Evolutionary conservation across 805 yeast genomes (phyloP), one percentile per base, ranked within the genome.

Genomic region (Monosporozyma unispora): DNA sequence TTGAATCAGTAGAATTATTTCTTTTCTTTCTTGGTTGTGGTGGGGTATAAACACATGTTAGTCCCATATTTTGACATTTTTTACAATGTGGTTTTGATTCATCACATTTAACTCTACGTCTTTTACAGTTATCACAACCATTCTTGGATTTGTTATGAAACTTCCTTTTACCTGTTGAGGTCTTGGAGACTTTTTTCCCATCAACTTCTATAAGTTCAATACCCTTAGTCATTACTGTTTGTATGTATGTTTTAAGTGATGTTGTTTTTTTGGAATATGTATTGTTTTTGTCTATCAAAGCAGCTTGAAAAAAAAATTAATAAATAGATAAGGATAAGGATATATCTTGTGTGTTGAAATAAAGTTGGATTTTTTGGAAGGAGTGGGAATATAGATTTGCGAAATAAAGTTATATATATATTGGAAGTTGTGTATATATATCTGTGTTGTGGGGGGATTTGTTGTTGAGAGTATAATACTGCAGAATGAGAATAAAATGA

Each of bases 71-170:
- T 45, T 72, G 67, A 67, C 98, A 90, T 67, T 88, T 88, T 21
- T 71, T 70, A 65, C 98, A 90, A 6, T 71, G 62, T 0, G 97
- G 97, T 52, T 81, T 84, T 0, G 71, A 70, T 65, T 91, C 97
- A 63, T 90, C 97, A 72, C 98, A 90, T 63, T 90, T 90, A 38
- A 91, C 96, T 47, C 97, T 73, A 57, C 98, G 76, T 54, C 79
- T 77, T 62, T 90, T 90, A 68, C 98, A 90, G 1, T 95, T 86
- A 37, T 81, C 77, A 68, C 98, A 90, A 0, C 98, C 98, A 50
- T 80, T 78, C 50, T 95, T 78, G 33, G 95, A 85, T 67, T 91
- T 91, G 51, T 82, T 85, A 63, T 91, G 98, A 60, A 84, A 91
- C 60, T 87, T 84, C 43, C 97, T 75, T 67, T 88, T 90, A 5